phyloP scores from a whole-genome alignment of 2,329 filamentous ascomycete species.

The Calonectria naviculata region DNA sequence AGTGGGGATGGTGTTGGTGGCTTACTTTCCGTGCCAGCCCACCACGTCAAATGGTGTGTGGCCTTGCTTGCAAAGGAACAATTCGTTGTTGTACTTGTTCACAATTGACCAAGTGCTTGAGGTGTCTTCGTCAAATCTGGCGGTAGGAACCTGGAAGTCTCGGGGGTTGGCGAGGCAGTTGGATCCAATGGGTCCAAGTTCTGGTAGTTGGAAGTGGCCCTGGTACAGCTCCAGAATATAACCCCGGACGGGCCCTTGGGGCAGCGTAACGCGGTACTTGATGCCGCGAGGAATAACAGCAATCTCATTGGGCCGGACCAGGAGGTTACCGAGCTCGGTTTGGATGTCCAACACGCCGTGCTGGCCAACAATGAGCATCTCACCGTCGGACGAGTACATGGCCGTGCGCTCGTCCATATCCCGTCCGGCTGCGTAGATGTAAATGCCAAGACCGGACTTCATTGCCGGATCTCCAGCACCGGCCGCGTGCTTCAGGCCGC shows the following conservation, averaged over 20 bases:
- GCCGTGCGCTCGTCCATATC: slow-evolving; percentile 79
- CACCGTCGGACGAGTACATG: slow-evolving; percentile 87
- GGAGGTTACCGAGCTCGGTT: slow-evolving; percentile 79
- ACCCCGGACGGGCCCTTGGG: slow-evolving; percentile 70
- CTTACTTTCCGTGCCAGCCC: slow-evolving; percentile 84
- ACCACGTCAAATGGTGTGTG: slow-evolving; percentile 85
- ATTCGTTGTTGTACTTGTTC: slow-evolving; percentile 73
- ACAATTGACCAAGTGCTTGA: slow-evolving; percentile 60
- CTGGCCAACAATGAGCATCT: slow-evolving; percentile 81
- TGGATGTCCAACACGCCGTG: slow-evolving; percentile 79
- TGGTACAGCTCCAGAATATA: slow-evolving; percentile 82
- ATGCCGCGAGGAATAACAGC: slow-evolving; percentile 79
- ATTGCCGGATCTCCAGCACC: slow-evolving; percentile 83
- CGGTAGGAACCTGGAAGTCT: slow-evolving; percentile 80
- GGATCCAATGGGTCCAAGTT: slow-evolving; percentile 78
- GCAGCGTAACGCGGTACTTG: slow-evolving; percentile 75
- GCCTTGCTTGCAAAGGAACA: slow-evolving; percentile 67
- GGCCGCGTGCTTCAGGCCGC: slow-evolving; percentile 74
- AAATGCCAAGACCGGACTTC: slow-evolving; percentile 85
- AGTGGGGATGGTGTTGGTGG: slow-evolving; percentile 40
- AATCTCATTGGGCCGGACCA: slow-evolving; percentile 83
- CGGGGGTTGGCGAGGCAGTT: slow-evolving; percentile 78
- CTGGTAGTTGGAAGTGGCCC: slow-evolving; percentile 76
- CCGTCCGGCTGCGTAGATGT: slow-evolving; percentile 81
- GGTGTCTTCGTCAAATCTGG: slow-evolving; percentile 74